Conservation (phyloP, 805 yeast genomes). For the Candida arabinofermentans region DNA sequence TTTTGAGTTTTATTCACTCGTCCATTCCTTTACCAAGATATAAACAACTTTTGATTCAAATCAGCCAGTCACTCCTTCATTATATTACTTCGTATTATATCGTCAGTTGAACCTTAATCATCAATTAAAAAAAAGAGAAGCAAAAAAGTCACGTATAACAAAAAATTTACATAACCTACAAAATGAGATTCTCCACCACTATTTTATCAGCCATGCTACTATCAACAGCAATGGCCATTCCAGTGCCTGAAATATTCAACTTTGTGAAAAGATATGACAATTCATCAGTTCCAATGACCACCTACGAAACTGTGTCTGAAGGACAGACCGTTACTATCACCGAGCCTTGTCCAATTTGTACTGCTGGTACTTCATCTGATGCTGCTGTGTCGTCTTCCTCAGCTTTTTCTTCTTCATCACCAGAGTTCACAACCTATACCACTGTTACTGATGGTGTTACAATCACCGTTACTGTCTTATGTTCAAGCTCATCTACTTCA, state of each 20-base stretch:
- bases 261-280: constrained; percentile 26
- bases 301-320: background rate
- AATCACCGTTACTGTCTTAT: constrained; percentile 16
- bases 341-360: background rate
- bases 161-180: too few species aligned
- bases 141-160: too few species aligned
- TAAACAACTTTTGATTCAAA: constrained; percentile 12
- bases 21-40: constrained; percentile 16
- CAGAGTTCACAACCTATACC: constrained; percentile 15
- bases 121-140: background rate
- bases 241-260: constrained; percentile 16
- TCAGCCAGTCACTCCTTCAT: constrained; percentile 28
- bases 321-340: constrained; percentile 1
- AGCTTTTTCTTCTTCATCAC: constrained; percentile 1
- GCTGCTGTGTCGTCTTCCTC: background rate
- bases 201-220: constrained; percentile 10
- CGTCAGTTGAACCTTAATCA: background rate
- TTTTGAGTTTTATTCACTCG: constrained; percentile 15
- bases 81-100: constrained; percentile 17
- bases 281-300: constrained; percentile 10
- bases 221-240: constrained; percentile 15
- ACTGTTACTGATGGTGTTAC: constrained; percentile 18
- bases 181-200: constrained; percentile 15
- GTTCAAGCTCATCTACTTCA: constrained; percentile 9
- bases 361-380: background rate